Base-by-base conservation (phyloP, 768 basidiomycete species). In the Butyriboletus loyo region DNA sequence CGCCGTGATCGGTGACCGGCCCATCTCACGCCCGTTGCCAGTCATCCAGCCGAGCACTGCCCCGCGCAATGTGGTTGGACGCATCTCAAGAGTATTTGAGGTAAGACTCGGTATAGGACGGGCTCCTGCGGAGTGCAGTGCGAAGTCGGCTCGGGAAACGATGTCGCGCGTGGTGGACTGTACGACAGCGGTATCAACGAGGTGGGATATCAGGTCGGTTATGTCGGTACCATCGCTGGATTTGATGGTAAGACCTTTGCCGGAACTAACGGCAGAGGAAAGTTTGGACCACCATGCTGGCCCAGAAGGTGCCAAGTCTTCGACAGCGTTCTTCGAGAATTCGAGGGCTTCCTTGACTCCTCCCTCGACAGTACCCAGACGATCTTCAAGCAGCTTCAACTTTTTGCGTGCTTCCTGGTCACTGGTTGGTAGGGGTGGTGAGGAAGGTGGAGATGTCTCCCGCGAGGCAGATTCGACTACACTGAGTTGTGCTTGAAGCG, bases 121-220 rank as follows among this genome's bases (percentile, higher is more conserved):
- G 2, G 83, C 96, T 3, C 96, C 96, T 7, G 81, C 83, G 14
- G 91, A 88, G 66, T 86, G 85, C 5, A 92, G 73, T 0, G 97
- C 96, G 63, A 82, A 95, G 70, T 99, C 96, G 0, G 89, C 75
- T 37, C 83, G 84, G 1, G 84, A 90, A 35, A 97, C 68, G n/a
- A 72, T 76, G 65, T 98, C 96, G 67, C 90, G 92, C 35, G 72
- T 73, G 22, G 83, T 79, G 53, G 82, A 80, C 19, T 74, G 77
- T 14, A 82, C 74, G 5, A 96, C 80, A 0, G 90, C 87, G 14
- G 80, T 73, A 53, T 92, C 85, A 62, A 98, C 89, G 44, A 97
- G 77, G 30, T 83, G 76, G 27, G 77, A 76, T 55, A 98, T 85
- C 53, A 93, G 75, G 13, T 77, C 73, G 0, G 87, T 85, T 22